Conservation (phyloP, 352 stramenopile species). For the Globisporangium spiculum region DNA sequence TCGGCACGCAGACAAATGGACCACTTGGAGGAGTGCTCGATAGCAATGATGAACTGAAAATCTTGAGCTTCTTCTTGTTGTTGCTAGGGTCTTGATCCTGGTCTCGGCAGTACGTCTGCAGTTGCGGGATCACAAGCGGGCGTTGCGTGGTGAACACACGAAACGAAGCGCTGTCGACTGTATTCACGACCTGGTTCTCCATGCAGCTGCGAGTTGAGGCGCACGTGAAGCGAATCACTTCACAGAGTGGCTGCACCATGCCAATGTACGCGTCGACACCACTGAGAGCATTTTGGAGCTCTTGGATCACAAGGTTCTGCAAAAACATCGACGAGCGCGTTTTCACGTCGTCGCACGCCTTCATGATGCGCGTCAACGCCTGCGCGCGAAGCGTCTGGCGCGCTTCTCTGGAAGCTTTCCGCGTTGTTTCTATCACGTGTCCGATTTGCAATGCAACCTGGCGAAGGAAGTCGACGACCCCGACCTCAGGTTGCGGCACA, state of each 20-base stretch:
- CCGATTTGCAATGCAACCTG: constrained; percentile 29
- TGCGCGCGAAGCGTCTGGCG: constrained; percentile 22
- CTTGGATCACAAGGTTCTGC: constrained; percentile 43
- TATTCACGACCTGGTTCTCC: constrained; percentile 36
- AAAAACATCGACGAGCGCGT: constrained; percentile 28
- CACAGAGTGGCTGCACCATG: constrained; percentile 48
- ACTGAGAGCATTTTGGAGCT: constrained; percentile 55
- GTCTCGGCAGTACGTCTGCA: constrained; percentile 28
- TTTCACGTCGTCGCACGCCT: constrained; percentile 41
- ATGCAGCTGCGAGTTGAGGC: constrained; percentile 53
- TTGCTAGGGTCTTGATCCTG: constrained; percentile 19
- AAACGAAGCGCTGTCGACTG: constrained; percentile 45
- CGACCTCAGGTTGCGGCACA: constrained; percentile 60
- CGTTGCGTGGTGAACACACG: constrained; percentile 48
- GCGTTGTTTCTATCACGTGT: constrained; percentile 16
- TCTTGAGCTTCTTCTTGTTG: constrained; percentile 22
- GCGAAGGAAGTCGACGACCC: constrained; percentile 71
- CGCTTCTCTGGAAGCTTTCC: constrained; percentile 9
- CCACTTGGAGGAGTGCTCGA: constrained; percentile 13
- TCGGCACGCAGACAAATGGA: constrained; percentile 63
- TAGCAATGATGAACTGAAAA: constrained; percentile 18
- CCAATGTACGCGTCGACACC: constrained; percentile 68
- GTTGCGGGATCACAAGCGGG: constrained; percentile 44
- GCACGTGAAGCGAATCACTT: constrained; percentile 45
- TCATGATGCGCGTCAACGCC: constrained; percentile 50